These are phyloP conservation scores for Gonapodya prolifera DNA, from an alignment of 192 early-diverging fungal species.

Conservation along the genomic window DNA sequence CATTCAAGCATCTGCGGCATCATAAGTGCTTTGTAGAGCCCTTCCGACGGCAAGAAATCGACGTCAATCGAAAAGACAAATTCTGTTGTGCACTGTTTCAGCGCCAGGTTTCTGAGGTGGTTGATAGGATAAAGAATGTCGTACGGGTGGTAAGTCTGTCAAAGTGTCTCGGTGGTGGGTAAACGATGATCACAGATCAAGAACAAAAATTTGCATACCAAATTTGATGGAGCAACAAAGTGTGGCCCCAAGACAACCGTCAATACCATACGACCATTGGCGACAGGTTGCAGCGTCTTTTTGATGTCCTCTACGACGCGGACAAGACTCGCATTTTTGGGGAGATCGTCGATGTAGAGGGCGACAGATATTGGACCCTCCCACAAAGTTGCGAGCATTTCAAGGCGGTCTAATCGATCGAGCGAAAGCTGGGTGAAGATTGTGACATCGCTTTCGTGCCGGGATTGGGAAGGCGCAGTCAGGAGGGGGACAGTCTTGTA, in stretches of 20 bases:
- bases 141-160: constrained; percentile 17
- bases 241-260: not conserved
- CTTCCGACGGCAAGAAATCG: constrained; percentile 16
- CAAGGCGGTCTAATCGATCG: not conserved
- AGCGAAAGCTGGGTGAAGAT: not conserved
- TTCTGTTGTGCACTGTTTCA: constrained; percentile 11
- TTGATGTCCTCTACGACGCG: not conserved
- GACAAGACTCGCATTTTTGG: constrained; percentile 3
- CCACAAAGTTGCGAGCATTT: constrained; percentile 6
- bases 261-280: not conserved
- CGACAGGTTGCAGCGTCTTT: constrained; percentile 6
- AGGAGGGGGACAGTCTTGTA: not conserved
- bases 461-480: not conserved
- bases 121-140: constrained; percentile 24
- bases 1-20: not conserved
- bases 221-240: not conserved
- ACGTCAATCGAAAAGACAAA: constrained; percentile 16
- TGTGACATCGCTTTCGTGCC: not conserved
- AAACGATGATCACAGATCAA: constrained; percentile 18
- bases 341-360: constrained; percentile 13
- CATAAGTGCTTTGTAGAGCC: not conserved
- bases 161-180: not conserved
- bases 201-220: constrained; percentile 3
- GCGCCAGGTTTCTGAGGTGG: constrained; percentile 17
- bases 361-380: constrained; percentile 15